Evolutionary conservation across 2,329 filamentous ascomycete genomes (phyloP), one percentile per base, ranked within the genome.

Genomic region (Fusarium sp.): DNA sequence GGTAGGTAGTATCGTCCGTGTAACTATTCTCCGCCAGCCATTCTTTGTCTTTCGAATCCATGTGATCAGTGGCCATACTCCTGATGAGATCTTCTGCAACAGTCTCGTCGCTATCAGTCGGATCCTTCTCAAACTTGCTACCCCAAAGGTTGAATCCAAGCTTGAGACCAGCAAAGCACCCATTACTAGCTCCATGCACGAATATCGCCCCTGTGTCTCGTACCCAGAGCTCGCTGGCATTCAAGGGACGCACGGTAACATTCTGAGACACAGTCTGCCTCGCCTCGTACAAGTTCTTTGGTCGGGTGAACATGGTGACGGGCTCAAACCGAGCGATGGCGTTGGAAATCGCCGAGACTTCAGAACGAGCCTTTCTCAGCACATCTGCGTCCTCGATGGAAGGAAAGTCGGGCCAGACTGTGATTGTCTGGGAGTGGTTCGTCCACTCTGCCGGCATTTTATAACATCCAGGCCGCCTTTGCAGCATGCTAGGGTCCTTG

Each of bases 81-180:
- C 13, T 15, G 4, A 53, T 6, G 3, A 67, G 44, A 9, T 25
- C 52, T 4, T 49, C 35, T 3, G 71, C 66, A 3, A 69, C 33
- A 3, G 32, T 9, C 31, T 50, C 31, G 43, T 67, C 44, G 4
- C 58, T 35, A 44, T 54, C 19, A 4, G 7, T 9, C 25, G 25
- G 25, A 27, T 27, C 8, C 10, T 37, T 53, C 8, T 49, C 46
- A 9, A 63, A 47, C 23, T 65, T 71, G 2, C 45, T 44, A 0
- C 72, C 72, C 72, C 72, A 74, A 37, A 66, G 63, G 23, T 73
- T 73, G 49, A 73, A 73, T 38, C 65, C 70, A 11, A 65, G 61
- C 17, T 66, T 59, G 10, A 73, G 49, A 6, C 66, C 71, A 3
- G 52, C 39, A 11, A 54, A 47, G 2, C 31, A 37, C 3, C 47